Evolutionary conservation across 140 eudicot genomes (phyloP), one percentile per base, ranked within the genome.

Genomic region (Senecio squalidus): DNA sequence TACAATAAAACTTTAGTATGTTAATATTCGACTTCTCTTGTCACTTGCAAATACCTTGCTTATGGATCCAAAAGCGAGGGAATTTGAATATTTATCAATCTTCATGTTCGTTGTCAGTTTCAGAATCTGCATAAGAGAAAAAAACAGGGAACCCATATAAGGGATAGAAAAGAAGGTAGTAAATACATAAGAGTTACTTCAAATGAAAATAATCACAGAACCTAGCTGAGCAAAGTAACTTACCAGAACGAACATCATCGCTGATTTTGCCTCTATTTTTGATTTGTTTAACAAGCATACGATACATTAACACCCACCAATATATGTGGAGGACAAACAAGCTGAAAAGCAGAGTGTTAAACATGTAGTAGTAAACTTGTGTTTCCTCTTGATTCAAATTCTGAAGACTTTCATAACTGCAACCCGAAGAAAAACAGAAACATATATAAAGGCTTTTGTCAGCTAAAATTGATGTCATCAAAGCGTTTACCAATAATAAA

Each of bases 201-300:
- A n/a, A n/a, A n/a, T n/a, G n/a, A n/a, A n/a, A n/a, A n/a, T n/a
- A n/a, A n/a, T n/a, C n/a, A n/a, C n/a, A n/a, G n/a, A n/a, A n/a
- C n/a, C n/a, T n/a, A 51, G 20, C 14, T 51, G 57, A 51, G 5
- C 11, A 25, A 25, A 25, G 20, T 5, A 26, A 54, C 60, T 28
- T 18, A 54, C 60, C 60, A n/a, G 60, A 54, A 29, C 60, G 60
- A 54, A 54, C 60, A 18, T 54, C 60, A 9, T 54, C 60, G 17
- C 60, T 54, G 29, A 54, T 21, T 54, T 29, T 16, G 24, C 60
- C 60, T 54, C 60, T 54, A 54, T 54, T 20, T 54, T 54, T 40
- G 41, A 54, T 54, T 18, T 54, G 60, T 54, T 54, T 54, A 54
- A 54, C 41, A 18, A 54, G 40, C 60, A 54, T 54, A n/a, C 60